phyloP scores from a whole-genome alignment of 148 eudicot genomes.

The Fallopia convolvulus region DNA sequence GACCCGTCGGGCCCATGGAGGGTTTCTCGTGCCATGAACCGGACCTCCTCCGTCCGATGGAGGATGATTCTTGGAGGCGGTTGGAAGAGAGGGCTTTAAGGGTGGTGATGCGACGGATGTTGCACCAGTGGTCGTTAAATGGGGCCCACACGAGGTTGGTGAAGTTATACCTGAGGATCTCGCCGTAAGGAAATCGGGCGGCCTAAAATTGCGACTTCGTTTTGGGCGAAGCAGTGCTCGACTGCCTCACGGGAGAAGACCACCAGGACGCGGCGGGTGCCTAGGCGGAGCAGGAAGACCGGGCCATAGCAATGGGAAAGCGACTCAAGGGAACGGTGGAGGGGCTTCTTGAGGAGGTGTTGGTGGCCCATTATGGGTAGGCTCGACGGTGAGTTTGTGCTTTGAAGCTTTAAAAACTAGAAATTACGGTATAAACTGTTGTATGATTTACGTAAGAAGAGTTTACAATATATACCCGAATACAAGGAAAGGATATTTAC shows the following conservation, averaged over 20 bases:
- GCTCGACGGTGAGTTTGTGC: slow-evolving; percentile 18
- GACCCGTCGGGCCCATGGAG: neutral
- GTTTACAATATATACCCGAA: no score
- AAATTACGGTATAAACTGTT: no score
- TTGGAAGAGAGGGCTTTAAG: slow-evolving; percentile 25
- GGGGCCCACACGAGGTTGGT: slow-evolving; percentile 26
- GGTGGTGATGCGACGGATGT: slow-evolving; percentile 27
- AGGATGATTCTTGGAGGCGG: slow-evolving; percentile 14
- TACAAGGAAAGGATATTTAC: no score
- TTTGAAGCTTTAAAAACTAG: neutral
- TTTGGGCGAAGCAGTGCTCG: slow-evolving; percentile 24
- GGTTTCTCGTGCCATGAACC: neutral
- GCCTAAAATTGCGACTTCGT: slow-evolving; percentile 36
- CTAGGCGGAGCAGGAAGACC: slow-evolving; percentile 22
- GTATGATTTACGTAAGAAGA: no score
- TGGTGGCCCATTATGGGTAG: slow-evolving; percentile 35
- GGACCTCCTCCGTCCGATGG: slow-evolving; percentile 16
- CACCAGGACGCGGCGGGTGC: slow-evolving; percentile 20
- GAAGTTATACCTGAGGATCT: slow-evolving; percentile 15
- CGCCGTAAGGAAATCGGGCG: slow-evolving; percentile 25
- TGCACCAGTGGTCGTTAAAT: slow-evolving; percentile 41
- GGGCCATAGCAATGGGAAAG: slow-evolving; percentile 24
- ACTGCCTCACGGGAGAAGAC: slow-evolving; percentile 23
- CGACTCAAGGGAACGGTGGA: slow-evolving; percentile 21
- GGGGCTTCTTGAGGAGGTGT: slow-evolving; percentile 23